phyloP scores from a whole-genome alignment of 164 flowering plant species.

The Chimonanthus praecox region DNA sequence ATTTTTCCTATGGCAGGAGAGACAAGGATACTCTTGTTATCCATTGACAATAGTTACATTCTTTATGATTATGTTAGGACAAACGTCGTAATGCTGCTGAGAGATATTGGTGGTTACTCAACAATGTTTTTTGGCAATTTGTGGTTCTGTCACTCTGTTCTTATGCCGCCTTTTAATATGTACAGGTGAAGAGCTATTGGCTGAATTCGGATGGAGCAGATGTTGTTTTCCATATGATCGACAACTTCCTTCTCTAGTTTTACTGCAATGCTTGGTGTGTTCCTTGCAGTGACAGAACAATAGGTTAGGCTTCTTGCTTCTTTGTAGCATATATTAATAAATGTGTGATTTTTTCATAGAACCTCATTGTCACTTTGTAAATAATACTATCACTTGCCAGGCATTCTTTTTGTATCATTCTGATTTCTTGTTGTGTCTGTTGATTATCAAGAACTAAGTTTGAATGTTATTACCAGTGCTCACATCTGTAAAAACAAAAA shows the following conservation, averaged over 20 bases:
- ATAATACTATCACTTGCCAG: background rate
- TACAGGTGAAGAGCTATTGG: slow-evolving; percentile 85
- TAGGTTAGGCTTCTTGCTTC: slow-evolving; percentile 19
- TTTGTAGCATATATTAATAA: slow-evolving; percentile 2
- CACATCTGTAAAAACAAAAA: background rate
- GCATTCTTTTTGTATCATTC: background rate
- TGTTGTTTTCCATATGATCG: slow-evolving; percentile 85
- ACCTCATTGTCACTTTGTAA: background rate
- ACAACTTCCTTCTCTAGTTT: slow-evolving; percentile 62
- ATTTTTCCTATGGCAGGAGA: background rate
- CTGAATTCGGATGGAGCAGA: slow-evolving; percentile 89
- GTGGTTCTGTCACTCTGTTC: background rate
- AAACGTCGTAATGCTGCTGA: background rate
- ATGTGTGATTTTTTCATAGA: background rate
- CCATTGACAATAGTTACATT: background rate
- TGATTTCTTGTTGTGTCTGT: slow-evolving; percentile 1
- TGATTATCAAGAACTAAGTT: slow-evolving; percentile 1
- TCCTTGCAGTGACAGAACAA: slow-evolving; percentile 4
- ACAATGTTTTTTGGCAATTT: background rate
- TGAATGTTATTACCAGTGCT: background rate
- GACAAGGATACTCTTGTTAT: background rate
- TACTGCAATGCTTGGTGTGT: background rate
- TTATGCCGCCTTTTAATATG: background rate
- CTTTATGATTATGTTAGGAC: no score
- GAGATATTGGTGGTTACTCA: no score